Base-by-base conservation (phyloP, 768 basidiomycete genomes). In the Suillus alpinus region DNA sequence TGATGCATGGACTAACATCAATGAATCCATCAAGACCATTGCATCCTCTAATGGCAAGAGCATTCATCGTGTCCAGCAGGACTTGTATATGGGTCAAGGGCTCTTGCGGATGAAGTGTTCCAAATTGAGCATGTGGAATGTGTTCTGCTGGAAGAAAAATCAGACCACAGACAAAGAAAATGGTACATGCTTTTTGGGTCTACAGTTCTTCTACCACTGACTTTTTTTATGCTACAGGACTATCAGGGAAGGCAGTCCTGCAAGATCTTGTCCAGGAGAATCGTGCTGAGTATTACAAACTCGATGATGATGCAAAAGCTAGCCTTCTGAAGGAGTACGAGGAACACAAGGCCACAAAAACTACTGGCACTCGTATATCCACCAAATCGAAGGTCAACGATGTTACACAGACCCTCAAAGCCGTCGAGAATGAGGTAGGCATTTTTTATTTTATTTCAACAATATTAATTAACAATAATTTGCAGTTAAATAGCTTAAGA, bases 371-470 rank as follows among this genome's bases (percentile, higher is more conserved):
- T 26, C 57, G 32, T 37, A 53, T 58, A 23, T 34, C 57, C 5
- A 16, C 57, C 20, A 60, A 58, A 37, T 63, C 56, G 4, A 60
- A 60, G 56, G 57, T 63, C 32, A 61, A 61, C 29, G 23, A 63
- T 40, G 44, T 63, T 8, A 60, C 56, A 10, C 39, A 58, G 34
- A 63, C 63, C 7, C 50, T 63, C 40, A 63, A 60, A 37, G 52
- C 32, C 8, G 29, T 63, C 13, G 47, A 63, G 47, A 44, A 57
- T 37, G 56, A 63, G 49, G 62, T 60, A 37, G 36, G 47, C 14
- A 20, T 16, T 16, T 10, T 46, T 57, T 16, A n/a, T 16, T 20
- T 43, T 20, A 37, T 37, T 37, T 37, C 36, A 37, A 37, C 36
- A 37, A 37, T 37, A 37, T 12, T 37, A 37, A 37, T 37, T 12